Base-by-base conservation (phyloP, 257 asterid genomes). In the Salvia rosmarinus region DNA sequence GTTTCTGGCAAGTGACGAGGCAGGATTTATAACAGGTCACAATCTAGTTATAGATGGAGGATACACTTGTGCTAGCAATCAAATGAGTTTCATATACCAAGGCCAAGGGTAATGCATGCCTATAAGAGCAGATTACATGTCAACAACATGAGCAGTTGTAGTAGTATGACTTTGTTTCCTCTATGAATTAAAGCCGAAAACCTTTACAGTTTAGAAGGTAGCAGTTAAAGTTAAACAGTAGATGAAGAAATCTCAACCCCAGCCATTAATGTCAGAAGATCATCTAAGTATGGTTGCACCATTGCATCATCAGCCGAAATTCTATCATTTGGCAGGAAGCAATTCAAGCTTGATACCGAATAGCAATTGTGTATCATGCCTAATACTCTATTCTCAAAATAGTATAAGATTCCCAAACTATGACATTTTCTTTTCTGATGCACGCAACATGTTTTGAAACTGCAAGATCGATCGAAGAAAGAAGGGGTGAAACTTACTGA, bases 11-110 rank as follows among this genome's bases (percentile, higher is more conserved):
- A 85, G 95, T 49, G 95, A 89, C 37, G 95, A 88, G 0, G 81
- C 91, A 4, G 96, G 95, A 6, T 92, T 84, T 50, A 60, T 92
- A 17, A 92, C 95, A 6, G 98, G 91, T 0, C 98, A 92, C 55
- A 88, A 92, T 81, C 85, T 92, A 7, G 89, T 92, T 54, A 75
- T 92, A 25, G 98, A 92, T 75, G 98, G 98, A 10, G 98, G 98
- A 1, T 92, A 54, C 66, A 90, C 96, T 66, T 69, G 80, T 20
- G 96, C 84, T 57, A 79, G 52, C 9, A 78, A 77, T 11, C 79
- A 80, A 12, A 50, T 85, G 86, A 85, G 92, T 70, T 76, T 76
- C 64, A 84, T 90, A 52, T 85, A 90, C 71, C 82, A 85, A n/a
- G n/a, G n/a, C n/a, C n/a, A n/a, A 56, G 81, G 73, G 1, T 84